These are phyloP conservation scores for Gaultheria prostrata DNA, from an alignment of 148 eudicot genomes.

Conservation along the genomic window DNA sequence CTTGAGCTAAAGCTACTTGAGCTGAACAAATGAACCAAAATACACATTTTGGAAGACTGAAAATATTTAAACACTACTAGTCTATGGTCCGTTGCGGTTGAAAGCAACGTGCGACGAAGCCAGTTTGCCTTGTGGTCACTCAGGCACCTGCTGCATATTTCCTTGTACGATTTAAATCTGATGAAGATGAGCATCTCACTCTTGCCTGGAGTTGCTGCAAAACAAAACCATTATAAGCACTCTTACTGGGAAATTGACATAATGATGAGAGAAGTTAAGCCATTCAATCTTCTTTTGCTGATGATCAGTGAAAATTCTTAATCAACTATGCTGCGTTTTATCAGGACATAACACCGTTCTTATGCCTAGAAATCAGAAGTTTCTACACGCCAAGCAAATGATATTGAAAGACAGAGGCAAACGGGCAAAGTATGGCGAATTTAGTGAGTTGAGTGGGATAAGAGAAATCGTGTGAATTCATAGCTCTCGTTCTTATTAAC, in stretches of 20 bases:
- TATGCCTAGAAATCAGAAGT: not conserved
- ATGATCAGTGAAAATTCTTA: too few species aligned
- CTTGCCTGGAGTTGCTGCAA: constrained; percentile 11
- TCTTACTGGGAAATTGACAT: not conserved
- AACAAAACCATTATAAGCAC: not conserved
- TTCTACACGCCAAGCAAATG: too few species aligned
- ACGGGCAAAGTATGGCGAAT: too few species aligned
- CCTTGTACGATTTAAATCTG: not conserved
- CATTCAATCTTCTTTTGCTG: not conserved
- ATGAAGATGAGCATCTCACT: not conserved
- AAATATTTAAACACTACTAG: not conserved
- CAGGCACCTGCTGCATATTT: constrained; percentile 2
- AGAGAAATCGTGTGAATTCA: not conserved
- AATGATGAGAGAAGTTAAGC: not conserved
- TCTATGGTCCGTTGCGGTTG: not conserved
- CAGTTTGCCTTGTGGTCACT: not conserved
- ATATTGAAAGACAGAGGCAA: too few species aligned
- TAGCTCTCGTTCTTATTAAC: not conserved
- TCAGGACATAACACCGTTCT: not conserved
- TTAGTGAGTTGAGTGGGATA: not conserved
- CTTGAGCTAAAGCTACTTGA: not conserved
- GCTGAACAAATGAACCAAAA: not conserved
- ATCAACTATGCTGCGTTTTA: too few species aligned
- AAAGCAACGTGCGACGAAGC: not conserved
- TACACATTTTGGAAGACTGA: not conserved